Percentiles rank a stretch among this genome's conserved stretches.
These are phyloP conservation scores for Sphaerosporella brunnea DNA, from an alignment of 495 filamentous ascomycete genomes.

Conservation along the genomic window DNA sequence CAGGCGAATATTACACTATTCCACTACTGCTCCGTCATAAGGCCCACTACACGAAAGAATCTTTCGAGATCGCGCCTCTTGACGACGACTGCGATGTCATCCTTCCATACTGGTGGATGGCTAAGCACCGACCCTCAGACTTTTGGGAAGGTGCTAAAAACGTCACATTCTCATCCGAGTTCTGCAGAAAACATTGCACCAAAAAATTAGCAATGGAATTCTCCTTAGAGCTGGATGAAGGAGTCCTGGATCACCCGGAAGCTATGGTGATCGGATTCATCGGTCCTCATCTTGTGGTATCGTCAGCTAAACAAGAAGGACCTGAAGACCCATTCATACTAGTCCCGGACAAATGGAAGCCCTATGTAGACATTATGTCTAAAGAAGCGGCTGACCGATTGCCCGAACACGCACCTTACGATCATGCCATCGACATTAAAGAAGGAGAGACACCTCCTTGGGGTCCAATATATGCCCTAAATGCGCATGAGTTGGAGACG, in stretches of 20 bases:
- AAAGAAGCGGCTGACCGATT: neutral
- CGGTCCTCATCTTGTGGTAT: too few relatives aligned
- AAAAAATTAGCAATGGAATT: too few relatives aligned
- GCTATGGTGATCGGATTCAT: too few relatives aligned
- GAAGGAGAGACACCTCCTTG: neutral
- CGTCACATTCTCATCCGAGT: too few relatives aligned
- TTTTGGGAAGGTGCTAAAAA: too few relatives aligned
- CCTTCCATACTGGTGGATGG: neutral
- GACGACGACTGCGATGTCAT: neutral
- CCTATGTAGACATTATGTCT: neutral
- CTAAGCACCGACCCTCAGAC: neutral
- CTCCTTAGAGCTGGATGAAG: too few relatives aligned
- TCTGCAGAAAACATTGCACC: too few relatives aligned
- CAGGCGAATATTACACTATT: neutral
- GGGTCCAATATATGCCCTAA: slow-evolving; percentile 11
- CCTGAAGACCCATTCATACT: too few relatives aligned
- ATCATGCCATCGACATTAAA: slow-evolving; percentile 4
- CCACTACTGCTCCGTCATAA: neutral
- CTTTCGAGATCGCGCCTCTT: neutral
- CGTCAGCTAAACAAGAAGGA: too few relatives aligned
- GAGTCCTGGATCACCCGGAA: too few relatives aligned
- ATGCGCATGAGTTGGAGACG: slow-evolving; percentile 15
- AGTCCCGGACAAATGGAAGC: too few relatives aligned
- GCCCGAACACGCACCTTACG: neutral
- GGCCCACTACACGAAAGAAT: neutral